phyloP scores from a whole-genome alignment of 2,329 filamentous ascomycete genomes.

The Taxawa tesnikishii region DNA sequence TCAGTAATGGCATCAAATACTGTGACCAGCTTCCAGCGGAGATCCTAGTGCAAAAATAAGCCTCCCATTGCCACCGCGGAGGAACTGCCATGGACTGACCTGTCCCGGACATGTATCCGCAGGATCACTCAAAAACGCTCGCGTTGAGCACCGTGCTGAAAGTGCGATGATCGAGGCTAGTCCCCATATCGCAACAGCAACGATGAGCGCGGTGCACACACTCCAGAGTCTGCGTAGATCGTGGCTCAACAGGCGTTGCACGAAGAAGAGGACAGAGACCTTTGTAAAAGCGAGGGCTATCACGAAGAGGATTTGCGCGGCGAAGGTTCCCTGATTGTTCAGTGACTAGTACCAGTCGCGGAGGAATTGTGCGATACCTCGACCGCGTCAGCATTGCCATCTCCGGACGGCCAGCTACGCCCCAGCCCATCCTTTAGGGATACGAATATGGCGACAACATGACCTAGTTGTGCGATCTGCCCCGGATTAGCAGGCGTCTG shows the following conservation, averaged over 20 bases:
- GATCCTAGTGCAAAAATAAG: conserved; percentile 5
- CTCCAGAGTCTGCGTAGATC: not conserved
- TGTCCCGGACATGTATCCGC: conserved; percentile 13
- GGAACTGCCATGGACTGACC: conserved; percentile 12
- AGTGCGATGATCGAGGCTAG: conserved; percentile 17
- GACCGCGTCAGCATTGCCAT: no score
- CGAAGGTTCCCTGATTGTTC: not conserved
- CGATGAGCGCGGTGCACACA: conserved; percentile 13
- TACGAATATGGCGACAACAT: conserved; percentile 1
- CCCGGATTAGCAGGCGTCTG: not conserved
- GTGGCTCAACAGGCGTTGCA: conserved; percentile 13
- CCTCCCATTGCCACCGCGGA: not conserved
- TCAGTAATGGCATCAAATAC: conserved; percentile 26
- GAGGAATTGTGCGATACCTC: no score
- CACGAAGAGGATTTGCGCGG: conserved; percentile 13
- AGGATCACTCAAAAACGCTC: conserved; percentile 16
- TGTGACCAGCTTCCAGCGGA: conserved; percentile 25
- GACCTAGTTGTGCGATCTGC: not conserved
- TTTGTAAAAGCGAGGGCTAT: conserved; percentile 18
- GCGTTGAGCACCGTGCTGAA: conserved; percentile 14
- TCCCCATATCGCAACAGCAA: conserved; percentile 12
- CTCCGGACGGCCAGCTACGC: no score
- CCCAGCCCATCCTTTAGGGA: conserved; percentile 2
- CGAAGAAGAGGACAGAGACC: conserved; percentile 18
- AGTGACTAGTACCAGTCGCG: no score